A percentile compares a stretch with the other conserved stretches of the same genome.
Conservation (phyloP, 2,329 filamentous ascomycete species). For the Tolypocladium paradoxum region DNA sequence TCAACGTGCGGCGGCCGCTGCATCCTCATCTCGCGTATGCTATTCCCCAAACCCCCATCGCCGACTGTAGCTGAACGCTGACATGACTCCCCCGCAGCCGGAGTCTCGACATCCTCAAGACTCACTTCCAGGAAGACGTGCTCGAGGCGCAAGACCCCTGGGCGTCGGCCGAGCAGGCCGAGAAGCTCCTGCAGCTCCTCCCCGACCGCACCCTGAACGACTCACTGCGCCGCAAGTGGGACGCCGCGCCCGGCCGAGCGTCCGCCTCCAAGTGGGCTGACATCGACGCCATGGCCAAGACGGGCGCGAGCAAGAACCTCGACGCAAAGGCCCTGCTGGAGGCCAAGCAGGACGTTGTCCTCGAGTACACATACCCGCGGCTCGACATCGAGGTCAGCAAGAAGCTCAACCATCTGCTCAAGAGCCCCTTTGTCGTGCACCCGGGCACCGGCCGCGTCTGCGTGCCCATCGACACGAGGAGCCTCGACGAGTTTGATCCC, state of each 20-base stretch:
- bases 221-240: conserved; percentile 82
- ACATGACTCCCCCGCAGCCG: conserved; percentile 39
- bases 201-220: conserved; percentile 71
- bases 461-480: conserved; percentile 75
- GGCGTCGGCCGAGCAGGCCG: conserved; percentile 55
- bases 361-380: conserved; percentile 96
- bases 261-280: conserved; percentile 86
- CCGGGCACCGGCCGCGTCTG: conserved; percentile 90
- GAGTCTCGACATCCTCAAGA: conserved; percentile 73
- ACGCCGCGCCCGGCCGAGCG: conserved; percentile 63
- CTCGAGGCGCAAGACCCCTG: conserved; percentile 83
- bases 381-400: conserved; percentile 96
- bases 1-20: conserved; percentile 72
- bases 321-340: conserved; percentile 66
- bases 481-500: conserved; percentile 76
- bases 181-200: conserved; percentile 72
- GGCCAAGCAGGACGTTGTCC: conserved; percentile 88
- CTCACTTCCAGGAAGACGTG: conserved; percentile 75
- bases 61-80: conserved; percentile 4
- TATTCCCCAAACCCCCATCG: not conserved
- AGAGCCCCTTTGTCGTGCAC: conserved; percentile 92
- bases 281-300: conserved; percentile 76
- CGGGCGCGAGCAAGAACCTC: conserved; percentile 60
- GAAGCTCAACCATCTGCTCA: conserved; percentile 95
- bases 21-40: conserved; percentile 75